Base-by-base conservation (phyloP, 352 stramenopile species). In the Globisporangium middletonii region DNA sequence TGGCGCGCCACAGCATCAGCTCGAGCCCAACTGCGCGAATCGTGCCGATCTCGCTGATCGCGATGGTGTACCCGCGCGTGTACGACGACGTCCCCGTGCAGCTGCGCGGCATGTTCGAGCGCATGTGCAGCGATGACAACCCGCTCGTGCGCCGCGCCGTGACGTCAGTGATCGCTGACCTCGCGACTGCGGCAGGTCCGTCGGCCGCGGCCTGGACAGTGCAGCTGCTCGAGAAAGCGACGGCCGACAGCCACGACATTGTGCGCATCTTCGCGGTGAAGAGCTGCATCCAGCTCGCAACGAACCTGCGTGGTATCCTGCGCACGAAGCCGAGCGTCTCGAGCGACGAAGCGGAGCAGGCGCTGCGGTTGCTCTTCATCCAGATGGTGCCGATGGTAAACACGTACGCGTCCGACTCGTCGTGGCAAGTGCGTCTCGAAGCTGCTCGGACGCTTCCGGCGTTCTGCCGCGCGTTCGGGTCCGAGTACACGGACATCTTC, bases 371-470 rank as follows among this genome's bases (percentile, higher is more conserved):
- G 53, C 57, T 94, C 11, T 82, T 85, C 47, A 80, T 73, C 63
- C 80, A 92, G 48, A 89, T 95, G 76, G 71, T 95, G 50, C 86
- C 86, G 5, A 83, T 94, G 76, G 79, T 95, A 48, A 95, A 94
- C 68, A 90, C 82, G 37, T 94, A 92, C 68, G 88, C 80, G 26
- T 91, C 81, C 13, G 86, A 95, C 46, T 86, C 82, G 11, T 93
- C 84, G 16, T 95, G 86, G 86, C 86, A 95, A 72, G 83, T 95
- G 37, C 83, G 86, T 26, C 63, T 94, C 9, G 80, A 95, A 59
- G 83, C 77, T 23, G 80, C 83, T 13, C 71, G 76, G 19, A 92
- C 79, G 13, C 71, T 95, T 26, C 82, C 82, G 38, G 64, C 68
- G n/a, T 91, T 94, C 47, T 89, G 81, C 45, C 61, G 75, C 62